A percentile compares a stretch with the other conserved stretches of the same genome.
Conservation (phyloP, 768 basidiomycete species). For the Lactarius psammicola region DNA sequence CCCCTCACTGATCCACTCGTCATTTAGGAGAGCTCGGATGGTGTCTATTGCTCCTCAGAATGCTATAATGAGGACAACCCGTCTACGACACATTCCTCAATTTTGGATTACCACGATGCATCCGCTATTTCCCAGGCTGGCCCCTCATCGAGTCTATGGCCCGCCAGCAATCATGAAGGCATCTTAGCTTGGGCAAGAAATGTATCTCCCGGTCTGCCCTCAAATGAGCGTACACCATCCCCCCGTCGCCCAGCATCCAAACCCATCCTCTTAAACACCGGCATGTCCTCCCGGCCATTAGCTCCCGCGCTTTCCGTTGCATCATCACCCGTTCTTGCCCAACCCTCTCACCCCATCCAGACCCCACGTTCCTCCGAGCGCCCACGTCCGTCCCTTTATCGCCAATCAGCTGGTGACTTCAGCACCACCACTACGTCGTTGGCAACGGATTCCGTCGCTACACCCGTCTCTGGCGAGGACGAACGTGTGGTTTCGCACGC, state of each 20-base stretch:
- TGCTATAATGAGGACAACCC: conserved; percentile 38
- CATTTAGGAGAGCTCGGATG: conserved; percentile 36
- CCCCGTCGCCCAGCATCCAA: conserved; percentile 10
- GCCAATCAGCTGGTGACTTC: conserved; percentile 21
- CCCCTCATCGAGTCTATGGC: conserved; percentile 20
- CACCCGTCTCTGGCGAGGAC: conserved; percentile 29
- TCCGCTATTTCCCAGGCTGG: conserved; percentile 13
- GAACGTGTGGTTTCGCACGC: conserved; percentile 5
- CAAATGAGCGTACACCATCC: conserved; percentile 27
- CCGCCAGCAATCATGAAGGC: conserved; percentile 42
- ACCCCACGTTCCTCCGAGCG: conserved; percentile 28
- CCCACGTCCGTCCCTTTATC: conserved; percentile 14
- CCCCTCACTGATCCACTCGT: conserved; percentile 30
- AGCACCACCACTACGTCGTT: conserved; percentile 29
- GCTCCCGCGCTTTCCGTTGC: conserved; percentile 28
- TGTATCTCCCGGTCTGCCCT: conserved; percentile 32
- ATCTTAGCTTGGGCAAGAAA: conserved; percentile 45
- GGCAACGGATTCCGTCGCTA: conserved; percentile 36
- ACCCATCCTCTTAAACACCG: conserved; percentile 21
- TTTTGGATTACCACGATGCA: conserved; percentile 22
- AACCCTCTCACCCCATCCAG: conserved; percentile 27
- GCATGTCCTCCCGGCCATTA: conserved; percentile 20
- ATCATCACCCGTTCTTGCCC: conserved; percentile 25
- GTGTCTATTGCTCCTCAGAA: conserved; percentile 57
- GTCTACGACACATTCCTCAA: conserved; percentile 17